Evolutionary conservation across 441 rosid species (phyloP).

Genomic region (Brassica hybrid): DNA sequence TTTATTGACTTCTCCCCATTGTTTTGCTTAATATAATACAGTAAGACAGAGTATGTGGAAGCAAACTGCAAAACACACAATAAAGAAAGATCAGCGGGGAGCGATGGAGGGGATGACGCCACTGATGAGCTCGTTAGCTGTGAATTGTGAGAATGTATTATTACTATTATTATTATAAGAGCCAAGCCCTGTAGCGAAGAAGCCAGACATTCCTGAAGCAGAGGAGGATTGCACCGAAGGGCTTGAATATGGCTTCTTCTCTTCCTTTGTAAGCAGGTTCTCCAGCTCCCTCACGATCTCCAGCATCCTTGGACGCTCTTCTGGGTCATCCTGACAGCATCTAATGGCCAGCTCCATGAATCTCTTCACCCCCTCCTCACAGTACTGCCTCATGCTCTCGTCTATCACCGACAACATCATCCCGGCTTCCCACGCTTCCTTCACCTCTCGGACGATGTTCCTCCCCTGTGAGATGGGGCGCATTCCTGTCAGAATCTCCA

Average conservation of each 20-base stretch:
- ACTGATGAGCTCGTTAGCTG: constrained; percentile 69
- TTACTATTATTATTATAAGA: background rate
- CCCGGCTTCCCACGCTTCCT: constrained; percentile 56
- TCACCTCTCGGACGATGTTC: constrained; percentile 88
- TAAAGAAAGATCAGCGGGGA: constrained; percentile 44
- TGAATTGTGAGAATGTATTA: constrained; percentile 22
- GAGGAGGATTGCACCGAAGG: constrained; percentile 48
- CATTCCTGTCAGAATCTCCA: constrained; percentile 84
- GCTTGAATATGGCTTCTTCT: constrained; percentile 45
- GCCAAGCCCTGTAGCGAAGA: background rate
- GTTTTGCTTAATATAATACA: background rate
- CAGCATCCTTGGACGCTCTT: constrained; percentile 30
- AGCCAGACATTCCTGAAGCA: constrained; percentile 34
- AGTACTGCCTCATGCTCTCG: constrained; percentile 76
- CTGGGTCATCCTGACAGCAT: constrained; percentile 66
- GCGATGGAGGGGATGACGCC: constrained; percentile 57
- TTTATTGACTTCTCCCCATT: background rate
- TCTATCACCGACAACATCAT: constrained; percentile 62
- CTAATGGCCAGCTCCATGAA: constrained; percentile 58
- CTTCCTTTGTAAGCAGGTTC: constrained; percentile 53
- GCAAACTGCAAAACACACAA: background rate
- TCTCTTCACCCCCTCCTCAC: constrained; percentile 62
- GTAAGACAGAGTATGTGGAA: background rate
- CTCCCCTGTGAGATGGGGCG: constrained; percentile 80
- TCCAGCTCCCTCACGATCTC: constrained; percentile 59